Evolutionary conservation across 805 yeast genomes (phyloP).

Genomic region (Barnettozyma californica): DNA sequence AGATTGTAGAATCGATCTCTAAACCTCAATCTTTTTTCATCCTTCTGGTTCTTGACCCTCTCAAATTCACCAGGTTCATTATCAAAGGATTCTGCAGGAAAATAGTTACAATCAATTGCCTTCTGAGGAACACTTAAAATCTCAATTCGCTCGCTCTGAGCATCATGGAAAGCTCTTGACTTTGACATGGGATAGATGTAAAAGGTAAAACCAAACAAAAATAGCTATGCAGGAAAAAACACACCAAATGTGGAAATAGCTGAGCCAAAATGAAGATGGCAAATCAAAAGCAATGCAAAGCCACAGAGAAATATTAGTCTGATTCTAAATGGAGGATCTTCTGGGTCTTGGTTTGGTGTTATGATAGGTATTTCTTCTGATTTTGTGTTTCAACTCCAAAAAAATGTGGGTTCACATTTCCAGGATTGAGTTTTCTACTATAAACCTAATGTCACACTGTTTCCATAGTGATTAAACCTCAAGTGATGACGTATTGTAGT

Average conservation of each 20-base stretch:
- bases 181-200: neutral
- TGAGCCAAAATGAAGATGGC: neutral
- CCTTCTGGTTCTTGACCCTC: neutral
- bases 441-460: too few species aligned
- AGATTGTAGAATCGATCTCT: slow-evolving; percentile 2
- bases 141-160: slow-evolving; percentile 3
- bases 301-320: neutral
- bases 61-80: neutral
- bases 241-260: neutral
- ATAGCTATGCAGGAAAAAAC: neutral
- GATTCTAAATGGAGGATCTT: neutral
- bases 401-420: neutral
- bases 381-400: neutral
- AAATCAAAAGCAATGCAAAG: neutral
- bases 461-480: too few species aligned
- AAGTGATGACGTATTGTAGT: too few species aligned
- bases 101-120: neutral
- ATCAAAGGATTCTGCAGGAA: neutral
- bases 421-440: too few species aligned
- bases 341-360: neutral
- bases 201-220: neutral
- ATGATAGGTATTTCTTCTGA: neutral
- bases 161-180: neutral
- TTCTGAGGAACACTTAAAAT: slow-evolving; percentile 1
- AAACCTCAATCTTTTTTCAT: neutral